phyloP scores from a whole-genome alignment of 768 basidiomycete species.

The Pisolithus albus region DNA sequence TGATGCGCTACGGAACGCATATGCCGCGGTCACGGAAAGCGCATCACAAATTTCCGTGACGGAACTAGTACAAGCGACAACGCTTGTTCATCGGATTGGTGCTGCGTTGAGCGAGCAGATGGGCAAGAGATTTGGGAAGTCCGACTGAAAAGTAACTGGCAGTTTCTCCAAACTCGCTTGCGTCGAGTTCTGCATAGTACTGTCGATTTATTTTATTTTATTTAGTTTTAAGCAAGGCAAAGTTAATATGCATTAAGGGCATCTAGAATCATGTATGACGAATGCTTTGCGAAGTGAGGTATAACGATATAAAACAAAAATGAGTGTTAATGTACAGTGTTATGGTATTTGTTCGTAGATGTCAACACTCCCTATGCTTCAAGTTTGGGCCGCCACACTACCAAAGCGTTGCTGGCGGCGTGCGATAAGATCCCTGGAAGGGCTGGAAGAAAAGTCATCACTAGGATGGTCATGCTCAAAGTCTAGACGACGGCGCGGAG shows the following conservation, averaged over 20 bases:
- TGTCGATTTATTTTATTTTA: slow-evolving; percentile 25
- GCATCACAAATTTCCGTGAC: slow-evolving; percentile 44
- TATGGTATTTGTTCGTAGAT: background rate
- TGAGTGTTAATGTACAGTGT: background rate
- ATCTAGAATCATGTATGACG: background rate
- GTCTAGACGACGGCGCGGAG: slow-evolving; percentile 34
- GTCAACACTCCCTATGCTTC: background rate
- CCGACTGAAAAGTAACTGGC: slow-evolving; percentile 4
- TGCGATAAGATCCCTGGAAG: slow-evolving; percentile 38
- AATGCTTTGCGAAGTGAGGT: no score
- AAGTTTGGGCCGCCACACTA: slow-evolving; percentile 2
- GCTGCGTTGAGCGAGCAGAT: slow-evolving; percentile 41
- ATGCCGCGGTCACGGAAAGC: slow-evolving; percentile 35
- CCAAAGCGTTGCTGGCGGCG: slow-evolving; percentile 34
- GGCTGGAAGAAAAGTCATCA: slow-evolving; percentile 43
- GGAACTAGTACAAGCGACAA: slow-evolving; percentile 42
- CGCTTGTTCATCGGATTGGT: slow-evolving; percentile 41
- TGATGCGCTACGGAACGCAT: slow-evolving; percentile 38
- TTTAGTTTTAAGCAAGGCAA: slow-evolving; percentile 54
- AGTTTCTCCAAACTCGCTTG: no score
- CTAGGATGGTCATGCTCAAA: slow-evolving; percentile 35
- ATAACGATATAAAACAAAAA: background rate
- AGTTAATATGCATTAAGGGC: background rate
- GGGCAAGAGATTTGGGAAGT: slow-evolving; percentile 27
- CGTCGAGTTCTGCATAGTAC: slow-evolving; percentile 13